Conservation (phyloP, 768 basidiomycete genomes). For the Panus rudis region DNA sequence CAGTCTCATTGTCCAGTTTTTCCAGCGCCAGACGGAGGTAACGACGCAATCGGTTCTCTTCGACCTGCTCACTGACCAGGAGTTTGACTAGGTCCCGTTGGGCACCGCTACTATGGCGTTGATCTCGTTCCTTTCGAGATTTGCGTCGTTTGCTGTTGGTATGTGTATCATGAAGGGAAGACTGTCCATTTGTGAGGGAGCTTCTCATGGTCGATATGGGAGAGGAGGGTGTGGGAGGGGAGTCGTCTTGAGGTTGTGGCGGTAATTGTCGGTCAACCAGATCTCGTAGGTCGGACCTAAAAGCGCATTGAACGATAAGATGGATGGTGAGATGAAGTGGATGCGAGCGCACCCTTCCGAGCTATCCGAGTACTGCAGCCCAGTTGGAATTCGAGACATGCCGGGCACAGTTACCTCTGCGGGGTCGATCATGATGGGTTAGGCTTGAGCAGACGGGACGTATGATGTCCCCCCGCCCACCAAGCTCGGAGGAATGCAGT, state of each 20-base stretch:
- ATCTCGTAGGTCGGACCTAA: background rate
- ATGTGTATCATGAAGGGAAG: background rate
- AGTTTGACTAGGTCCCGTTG: constrained; percentile 18
- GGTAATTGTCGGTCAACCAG: background rate
- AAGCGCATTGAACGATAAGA: background rate
- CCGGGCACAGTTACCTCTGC: background rate
- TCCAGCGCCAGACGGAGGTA: constrained; percentile 23
- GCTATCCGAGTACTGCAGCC: constrained; percentile 8
- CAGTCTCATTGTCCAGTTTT: constrained; percentile 33
- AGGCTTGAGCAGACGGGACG: background rate
- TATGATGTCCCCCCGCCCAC: too few relatives aligned
- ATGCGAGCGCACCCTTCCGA: constrained; percentile 7
- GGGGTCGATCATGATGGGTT: background rate
- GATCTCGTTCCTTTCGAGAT: constrained; percentile 11
- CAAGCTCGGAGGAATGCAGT: too few relatives aligned
- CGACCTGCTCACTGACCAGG: constrained; percentile 17
- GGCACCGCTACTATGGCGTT: constrained; percentile 13
- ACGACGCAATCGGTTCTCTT: constrained; percentile 21
- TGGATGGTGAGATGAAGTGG: background rate
- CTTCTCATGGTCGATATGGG: background rate
- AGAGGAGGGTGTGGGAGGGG: background rate
- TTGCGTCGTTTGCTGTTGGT: constrained; percentile 6
- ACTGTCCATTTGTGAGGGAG: background rate
- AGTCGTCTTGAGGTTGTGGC: constrained; percentile 1
- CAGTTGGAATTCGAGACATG: background rate